Evolutionary conservation across 306 rosid genomes (phyloP).

Genomic region (Clitoria ternatea): DNA sequence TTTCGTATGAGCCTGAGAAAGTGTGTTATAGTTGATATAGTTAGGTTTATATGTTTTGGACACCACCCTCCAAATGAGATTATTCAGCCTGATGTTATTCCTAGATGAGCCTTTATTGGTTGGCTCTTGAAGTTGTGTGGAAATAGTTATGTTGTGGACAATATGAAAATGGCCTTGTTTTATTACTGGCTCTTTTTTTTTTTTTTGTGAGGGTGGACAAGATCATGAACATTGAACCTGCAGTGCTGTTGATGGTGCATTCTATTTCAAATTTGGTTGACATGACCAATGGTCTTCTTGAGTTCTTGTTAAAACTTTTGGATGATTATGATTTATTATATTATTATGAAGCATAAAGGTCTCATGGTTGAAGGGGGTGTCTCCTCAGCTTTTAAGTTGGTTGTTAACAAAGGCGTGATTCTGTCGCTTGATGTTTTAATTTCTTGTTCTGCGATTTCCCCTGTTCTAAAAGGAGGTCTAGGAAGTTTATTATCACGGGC

Average conservation of each 20-base stretch:
- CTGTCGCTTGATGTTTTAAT: conserved; percentile 53
- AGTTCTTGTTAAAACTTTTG: conserved; percentile 64
- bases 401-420: conserved; percentile 53
- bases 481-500: conserved; percentile 15
- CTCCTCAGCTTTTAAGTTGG: conserved; percentile 46
- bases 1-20: conserved; percentile 44
- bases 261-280: conserved; percentile 60
- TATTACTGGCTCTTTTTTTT: conserved; percentile 95
- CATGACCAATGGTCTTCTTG: conserved; percentile 59
- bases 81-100: conserved; percentile 73
- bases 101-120: conserved; percentile 87
- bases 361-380: conserved; percentile 54
- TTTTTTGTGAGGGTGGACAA: conserved; percentile 53
- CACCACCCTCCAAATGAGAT: conserved; percentile 87
- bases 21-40: conserved; percentile 56
- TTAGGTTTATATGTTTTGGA: conserved; percentile 76
- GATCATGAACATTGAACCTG: conserved; percentile 88
- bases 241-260: conserved; percentile 63
- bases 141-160: conserved; percentile 46
- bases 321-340: conserved; percentile 78
- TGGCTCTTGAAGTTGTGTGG: conserved; percentile 66
- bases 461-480: conserved; percentile 40
- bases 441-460: conserved; percentile 41
- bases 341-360: conserved; percentile 39
- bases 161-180: conserved; percentile 64